Evolutionary conservation across 805 yeast genomes (phyloP).

Genomic region (Candida broadrunensis): DNA sequence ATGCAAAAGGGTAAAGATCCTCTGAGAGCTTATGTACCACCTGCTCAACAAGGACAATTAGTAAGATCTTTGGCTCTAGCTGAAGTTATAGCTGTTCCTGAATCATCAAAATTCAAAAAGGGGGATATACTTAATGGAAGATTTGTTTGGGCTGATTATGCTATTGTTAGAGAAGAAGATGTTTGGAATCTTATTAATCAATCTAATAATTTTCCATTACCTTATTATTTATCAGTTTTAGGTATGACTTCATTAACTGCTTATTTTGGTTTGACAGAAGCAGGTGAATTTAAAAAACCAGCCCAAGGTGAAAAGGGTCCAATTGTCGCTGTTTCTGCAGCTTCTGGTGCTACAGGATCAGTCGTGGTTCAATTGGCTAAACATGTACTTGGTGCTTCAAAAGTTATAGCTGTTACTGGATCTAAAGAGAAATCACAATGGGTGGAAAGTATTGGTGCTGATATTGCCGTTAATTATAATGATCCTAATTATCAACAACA

Average conservation of each 20-base stretch:
- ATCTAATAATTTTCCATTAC: slow-evolving; percentile 27
- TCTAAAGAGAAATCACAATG: slow-evolving; percentile 50
- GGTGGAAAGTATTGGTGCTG: slow-evolving; percentile 54
- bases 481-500: slow-evolving; percentile 25
- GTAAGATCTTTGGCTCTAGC: slow-evolving; percentile 48
- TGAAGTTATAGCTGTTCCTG: slow-evolving; percentile 49
- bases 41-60: slow-evolving; percentile 43
- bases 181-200: slow-evolving; percentile 28
- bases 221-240: slow-evolving; percentile 45
- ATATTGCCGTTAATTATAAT: slow-evolving; percentile 51
- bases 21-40: slow-evolving; percentile 30
- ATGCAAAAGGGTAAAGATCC: slow-evolving; percentile 35
- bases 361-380: slow-evolving; percentile 56
- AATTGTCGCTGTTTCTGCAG: slow-evolving; percentile 56
- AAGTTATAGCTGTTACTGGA: slow-evolving; percentile 65
- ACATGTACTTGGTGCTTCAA: slow-evolving; percentile 48
- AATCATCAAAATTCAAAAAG: slow-evolving; percentile 26
- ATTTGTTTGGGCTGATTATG: slow-evolving; percentile 49
- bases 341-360: slow-evolving; percentile 75
- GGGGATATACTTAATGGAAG: slow-evolving; percentile 35
- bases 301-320: slow-evolving; percentile 30
- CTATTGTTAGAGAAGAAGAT: slow-evolving; percentile 25
- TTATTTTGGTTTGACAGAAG: slow-evolving; percentile 49
- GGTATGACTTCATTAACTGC: slow-evolving; percentile 66
- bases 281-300: slow-evolving; percentile 39